Evolutionary conservation across 129 eudicot species (phyloP).

Genomic region (Sambucus nigra): DNA sequence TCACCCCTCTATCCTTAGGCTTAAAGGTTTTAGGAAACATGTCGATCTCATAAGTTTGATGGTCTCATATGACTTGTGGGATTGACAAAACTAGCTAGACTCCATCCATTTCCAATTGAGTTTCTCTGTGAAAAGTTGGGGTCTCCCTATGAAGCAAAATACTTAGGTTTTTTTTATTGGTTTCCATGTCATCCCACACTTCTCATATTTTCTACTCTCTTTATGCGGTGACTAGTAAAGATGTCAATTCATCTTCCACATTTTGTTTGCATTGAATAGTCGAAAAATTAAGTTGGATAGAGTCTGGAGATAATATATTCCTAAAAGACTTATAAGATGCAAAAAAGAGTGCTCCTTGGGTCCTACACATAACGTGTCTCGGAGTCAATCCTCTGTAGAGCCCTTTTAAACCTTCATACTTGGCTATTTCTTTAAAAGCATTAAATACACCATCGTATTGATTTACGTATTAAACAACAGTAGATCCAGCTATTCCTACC

Average conservation of each 20-base stretch:
- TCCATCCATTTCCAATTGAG: too few relatives aligned
- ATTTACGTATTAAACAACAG: slow-evolving; percentile 56
- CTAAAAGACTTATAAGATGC: slow-evolving; percentile 84
- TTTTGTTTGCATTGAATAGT: slow-evolving; percentile 11
- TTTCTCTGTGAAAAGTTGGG: too few relatives aligned
- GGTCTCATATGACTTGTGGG: too few relatives aligned
- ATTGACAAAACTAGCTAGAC: too few relatives aligned
- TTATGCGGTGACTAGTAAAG: slow-evolving; percentile 11
- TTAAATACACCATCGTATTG: slow-evolving; percentile 49
- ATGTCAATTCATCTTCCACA: slow-evolving; percentile 11
- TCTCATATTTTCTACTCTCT: too few relatives aligned
- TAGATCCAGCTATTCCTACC: slow-evolving; percentile 91
- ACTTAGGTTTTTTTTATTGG: neutral
- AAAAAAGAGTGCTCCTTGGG: slow-evolving; percentile 91
- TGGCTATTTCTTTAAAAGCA: slow-evolving; percentile 50
- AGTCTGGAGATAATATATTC: slow-evolving; percentile 43
- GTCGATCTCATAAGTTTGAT: too few relatives aligned
- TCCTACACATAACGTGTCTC: slow-evolving; percentile 74
- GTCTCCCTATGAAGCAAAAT: neutral
- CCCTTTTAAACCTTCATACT: slow-evolving; percentile 75
- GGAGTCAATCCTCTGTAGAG: slow-evolving; percentile 95
- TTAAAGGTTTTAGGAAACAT: too few relatives aligned
- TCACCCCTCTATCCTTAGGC: too few relatives aligned
- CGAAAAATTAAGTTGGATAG: slow-evolving; percentile 16
- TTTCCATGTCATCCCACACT: too few relatives aligned